These are phyloP conservation scores for Penicillium goetzii DNA, from an alignment of 495 filamentous ascomycete genomes.

Conservation along the genomic window DNA sequence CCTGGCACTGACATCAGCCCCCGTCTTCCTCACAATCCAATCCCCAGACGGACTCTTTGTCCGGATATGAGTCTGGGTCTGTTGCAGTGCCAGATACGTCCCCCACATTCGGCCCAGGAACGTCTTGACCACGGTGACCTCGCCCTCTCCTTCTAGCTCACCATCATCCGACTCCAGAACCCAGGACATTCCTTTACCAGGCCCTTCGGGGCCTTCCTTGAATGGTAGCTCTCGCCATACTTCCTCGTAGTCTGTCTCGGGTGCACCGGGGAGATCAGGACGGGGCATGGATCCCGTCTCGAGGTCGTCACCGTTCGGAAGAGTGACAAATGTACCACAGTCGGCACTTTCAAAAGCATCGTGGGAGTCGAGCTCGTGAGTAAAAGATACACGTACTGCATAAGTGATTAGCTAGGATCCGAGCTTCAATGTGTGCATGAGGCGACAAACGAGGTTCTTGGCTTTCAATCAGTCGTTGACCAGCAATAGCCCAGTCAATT, in stretches of 20 bases:
- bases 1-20: conserved; percentile 40
- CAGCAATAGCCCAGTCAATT: conserved; percentile 50
- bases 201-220: conserved; percentile 28
- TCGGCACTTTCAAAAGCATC: conserved; percentile 42
- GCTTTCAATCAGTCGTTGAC: conserved; percentile 39
- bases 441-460: conserved; percentile 32
- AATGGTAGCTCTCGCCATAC: conserved; percentile 45
- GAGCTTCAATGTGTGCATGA: neutral
- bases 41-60: conserved; percentile 21
- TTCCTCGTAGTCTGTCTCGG: conserved; percentile 44
- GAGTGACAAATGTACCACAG: conserved; percentile 41
- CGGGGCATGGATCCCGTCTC: conserved; percentile 48
- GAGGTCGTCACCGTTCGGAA: conserved; percentile 48
- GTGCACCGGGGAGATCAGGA: conserved; percentile 39
- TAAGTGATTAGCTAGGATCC: neutral
- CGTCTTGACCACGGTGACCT: conserved; percentile 34
- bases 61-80: conserved; percentile 31
- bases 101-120: conserved; percentile 46
- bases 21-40: conserved; percentile 30
- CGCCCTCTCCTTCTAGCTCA: conserved; percentile 24
- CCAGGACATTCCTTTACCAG: conserved; percentile 37
- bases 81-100: conserved; percentile 42
- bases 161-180: conserved; percentile 39
- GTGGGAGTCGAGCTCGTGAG: conserved; percentile 47
- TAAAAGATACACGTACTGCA: conserved; percentile 43